A percentile compares a stretch with the other conserved stretches of the same genome.
Evolutionary conservation across 116 monocot genomes (phyloP).

Genomic region (Papilionanthe hybrid): DNA sequence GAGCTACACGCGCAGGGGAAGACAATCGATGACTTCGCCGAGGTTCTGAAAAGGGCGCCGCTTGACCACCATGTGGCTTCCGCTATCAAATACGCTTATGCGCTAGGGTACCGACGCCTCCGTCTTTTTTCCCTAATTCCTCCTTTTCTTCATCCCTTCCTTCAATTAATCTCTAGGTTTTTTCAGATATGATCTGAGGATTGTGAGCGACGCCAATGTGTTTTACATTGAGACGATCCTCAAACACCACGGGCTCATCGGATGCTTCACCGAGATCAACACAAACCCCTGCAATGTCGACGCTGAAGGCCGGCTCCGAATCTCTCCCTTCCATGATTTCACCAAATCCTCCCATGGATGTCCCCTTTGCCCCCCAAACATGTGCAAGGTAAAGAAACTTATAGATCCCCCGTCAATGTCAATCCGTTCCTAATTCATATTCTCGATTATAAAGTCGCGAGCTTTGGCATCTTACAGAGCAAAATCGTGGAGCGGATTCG

Average conservation of each 20-base stretch:
- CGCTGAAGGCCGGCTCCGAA: conserved; percentile 34
- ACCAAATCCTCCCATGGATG: conserved; percentile 22
- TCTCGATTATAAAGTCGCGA: not conserved
- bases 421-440: conserved; percentile 4
- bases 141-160: not conserved
- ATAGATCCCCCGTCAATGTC: not conserved
- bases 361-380: conserved; percentile 42
- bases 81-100: conserved; percentile 48
- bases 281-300: conserved; percentile 25
- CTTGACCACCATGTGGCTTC: conserved; percentile 31
- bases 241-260: conserved; percentile 23
- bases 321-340: conserved; percentile 30
- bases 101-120: conserved; percentile 38
- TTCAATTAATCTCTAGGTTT: not conserved
- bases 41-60: conserved; percentile 35
- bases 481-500: conserved; percentile 31
- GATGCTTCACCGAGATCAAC: conserved; percentile 24
- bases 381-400: conserved; percentile 40
- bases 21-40: conserved; percentile 39
- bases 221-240: conserved; percentile 24
- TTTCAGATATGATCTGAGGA: conserved; percentile 58
- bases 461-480: conserved; percentile 5
- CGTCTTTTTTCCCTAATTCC: not conserved
- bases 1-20: conserved; percentile 51
- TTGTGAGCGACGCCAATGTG: conserved; percentile 35